Evolutionary conservation across 2,329 filamentous ascomycete species (phyloP), one percentile per base, ranked within the genome.

Genomic region (Ceratocystis variospora): DNA sequence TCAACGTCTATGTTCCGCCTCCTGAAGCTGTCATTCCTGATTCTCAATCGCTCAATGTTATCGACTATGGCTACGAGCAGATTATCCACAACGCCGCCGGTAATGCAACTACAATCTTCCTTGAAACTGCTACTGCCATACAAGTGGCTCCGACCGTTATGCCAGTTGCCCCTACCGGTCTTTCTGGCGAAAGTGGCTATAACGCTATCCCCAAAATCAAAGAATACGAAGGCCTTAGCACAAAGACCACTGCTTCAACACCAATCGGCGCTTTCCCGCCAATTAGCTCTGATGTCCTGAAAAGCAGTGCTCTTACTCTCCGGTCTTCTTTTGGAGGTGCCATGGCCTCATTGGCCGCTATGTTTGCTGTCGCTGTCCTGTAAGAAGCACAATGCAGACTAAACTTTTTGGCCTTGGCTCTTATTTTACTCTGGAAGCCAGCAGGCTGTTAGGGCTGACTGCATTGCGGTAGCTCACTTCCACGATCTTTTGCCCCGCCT

Each of bases 1-100:
- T 68, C 45, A 67, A 67, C 33, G 63, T 63, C 19, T 67, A 59
- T 45, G 62, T 48, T 44, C 33, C 64, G 19, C 63, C 68, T 17
- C 33, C 57, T n/a, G 59, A 28, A 17, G 50, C 45, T n/a, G 44
- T 55, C 1, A 41, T 67, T 48, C 50, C 62, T n/a, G 66, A 64
- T 8, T 44, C 59, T 31, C 55, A 17, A n/a, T 50, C 41, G n/a
- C 19, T 61, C 7, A 61, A 53, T 12, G 53, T 53, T 7, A 44
- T 64, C 44, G 59, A 67, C 55, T 62, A 41, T 41, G 22, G 59
- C 28, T 46, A 65, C 50, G 25, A 59, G 19, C 44, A 57, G 31
- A 37, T 45, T 37, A 65, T 57, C 28, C 53, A 50, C 28, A 22
- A 55, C 31, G 63, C 48, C 7, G 63, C 63, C n/a, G 48, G 31